Evolutionary conservation across 2,329 filamentous ascomycete genomes (phyloP).

Genomic region (Monosporascus sp.): DNA sequence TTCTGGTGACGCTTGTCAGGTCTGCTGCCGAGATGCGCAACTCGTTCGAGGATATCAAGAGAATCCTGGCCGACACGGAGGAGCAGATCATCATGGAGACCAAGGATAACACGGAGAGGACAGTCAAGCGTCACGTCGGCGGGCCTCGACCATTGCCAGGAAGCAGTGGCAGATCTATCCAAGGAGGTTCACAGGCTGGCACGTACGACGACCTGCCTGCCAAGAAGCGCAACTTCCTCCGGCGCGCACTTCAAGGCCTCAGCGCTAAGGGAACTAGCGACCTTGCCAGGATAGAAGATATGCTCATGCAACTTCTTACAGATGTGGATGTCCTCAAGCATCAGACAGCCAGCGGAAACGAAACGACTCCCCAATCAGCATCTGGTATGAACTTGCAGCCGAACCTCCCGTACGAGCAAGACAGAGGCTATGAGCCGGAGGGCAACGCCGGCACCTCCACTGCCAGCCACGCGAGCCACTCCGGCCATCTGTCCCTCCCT

Average conservation of each 20-base stretch:
- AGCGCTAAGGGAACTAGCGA: constrained; percentile 85
- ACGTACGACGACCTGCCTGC: constrained; percentile 52
- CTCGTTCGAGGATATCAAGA: constrained; percentile 92
- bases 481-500: constrained; percentile 65
- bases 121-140: constrained; percentile 73
- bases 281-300: constrained; percentile 80
- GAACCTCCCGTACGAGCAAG: constrained; percentile 60
- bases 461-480: constrained; percentile 66
- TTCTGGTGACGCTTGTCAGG: constrained; percentile 86
- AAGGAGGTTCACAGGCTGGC: constrained; percentile 50
- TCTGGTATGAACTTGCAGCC: constrained; percentile 66
- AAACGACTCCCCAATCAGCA: constrained; percentile 46
- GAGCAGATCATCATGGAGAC: constrained; percentile 81
- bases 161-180: constrained; percentile 54
- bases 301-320: constrained; percentile 84
- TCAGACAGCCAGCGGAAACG: constrained; percentile 40
- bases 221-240: constrained; percentile 93
- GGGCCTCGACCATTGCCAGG: constrained; percentile 80
- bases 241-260: constrained; percentile 84
- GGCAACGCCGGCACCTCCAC: constrained; percentile 71
- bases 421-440: constrained; percentile 76
- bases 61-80: constrained; percentile 83
- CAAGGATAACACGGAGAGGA: constrained; percentile 83
- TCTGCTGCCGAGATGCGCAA: constrained; percentile 96
- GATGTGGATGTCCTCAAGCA: constrained; percentile 83